These are phyloP conservation scores for Scenedesmus sp. DNA, from an alignment of 163 green algal genomes.

Conservation along the genomic window DNA sequence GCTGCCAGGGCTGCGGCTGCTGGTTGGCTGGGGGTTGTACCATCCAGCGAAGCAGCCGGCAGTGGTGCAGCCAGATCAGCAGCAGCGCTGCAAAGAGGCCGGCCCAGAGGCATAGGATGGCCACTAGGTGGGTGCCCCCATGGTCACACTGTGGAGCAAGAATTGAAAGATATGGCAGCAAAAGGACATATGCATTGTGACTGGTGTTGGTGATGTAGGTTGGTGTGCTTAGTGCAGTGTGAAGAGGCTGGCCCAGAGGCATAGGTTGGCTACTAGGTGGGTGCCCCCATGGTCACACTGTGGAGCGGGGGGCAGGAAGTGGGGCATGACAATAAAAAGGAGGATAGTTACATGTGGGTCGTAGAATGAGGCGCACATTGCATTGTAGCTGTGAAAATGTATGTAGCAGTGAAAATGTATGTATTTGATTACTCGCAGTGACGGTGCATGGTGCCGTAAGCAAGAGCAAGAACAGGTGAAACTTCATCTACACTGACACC, in stretches of 20 bases:
- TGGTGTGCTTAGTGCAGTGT: background rate
- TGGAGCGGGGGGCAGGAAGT: background rate
- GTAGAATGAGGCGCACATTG: no score
- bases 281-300: constrained; percentile 35
- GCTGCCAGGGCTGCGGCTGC: constrained; percentile 31
- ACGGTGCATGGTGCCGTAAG: no score
- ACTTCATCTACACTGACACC: no score
- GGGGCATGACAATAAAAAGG: no score
- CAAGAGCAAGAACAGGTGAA: no score
- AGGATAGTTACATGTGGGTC: no score
- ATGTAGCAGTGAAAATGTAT: no score
- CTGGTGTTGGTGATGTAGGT: no score
- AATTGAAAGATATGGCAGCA: background rate
- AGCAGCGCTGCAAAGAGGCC: constrained; percentile 12
- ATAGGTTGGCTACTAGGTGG: constrained; percentile 3
- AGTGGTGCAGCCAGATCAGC: constrained; percentile 50
- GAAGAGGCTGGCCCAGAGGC: background rate
- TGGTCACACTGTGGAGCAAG: constrained; percentile 38
- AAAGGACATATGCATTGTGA: background rate
- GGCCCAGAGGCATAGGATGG: constrained; percentile 1
- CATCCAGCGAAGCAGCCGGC: constrained; percentile 13
- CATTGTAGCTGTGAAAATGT: no score
- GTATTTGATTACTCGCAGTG: no score
- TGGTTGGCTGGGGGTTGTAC: background rate
- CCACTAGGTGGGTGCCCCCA: constrained; percentile 34